Conservation (phyloP, 495 filamentous ascomycete genomes). For the Penicillium coprophilum region DNA sequence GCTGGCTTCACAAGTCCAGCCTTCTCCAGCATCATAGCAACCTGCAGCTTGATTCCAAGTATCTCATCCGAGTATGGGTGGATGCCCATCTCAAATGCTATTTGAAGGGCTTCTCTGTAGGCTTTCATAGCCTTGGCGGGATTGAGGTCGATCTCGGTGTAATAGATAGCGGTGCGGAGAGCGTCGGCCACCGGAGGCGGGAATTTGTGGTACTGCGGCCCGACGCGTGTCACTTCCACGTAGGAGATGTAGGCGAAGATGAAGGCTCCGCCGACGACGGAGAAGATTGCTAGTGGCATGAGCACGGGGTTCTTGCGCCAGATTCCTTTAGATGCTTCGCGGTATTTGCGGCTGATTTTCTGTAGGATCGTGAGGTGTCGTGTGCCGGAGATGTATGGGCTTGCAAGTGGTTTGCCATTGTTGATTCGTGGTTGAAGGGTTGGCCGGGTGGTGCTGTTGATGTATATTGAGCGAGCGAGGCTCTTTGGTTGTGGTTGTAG, state of each 20-base stretch:
- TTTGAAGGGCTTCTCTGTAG: conserved; percentile 72
- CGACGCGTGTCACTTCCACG: conserved; percentile 64
- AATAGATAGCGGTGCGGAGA: conserved; percentile 84
- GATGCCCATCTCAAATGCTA: conserved; percentile 68
- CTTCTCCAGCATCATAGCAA: conserved; percentile 77
- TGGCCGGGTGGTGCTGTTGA: conserved; percentile 19
- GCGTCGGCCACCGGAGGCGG: conserved; percentile 75
- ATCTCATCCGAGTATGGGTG: conserved; percentile 89
- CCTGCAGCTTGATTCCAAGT: conserved; percentile 80
- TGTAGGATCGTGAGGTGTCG: conserved; percentile 28
- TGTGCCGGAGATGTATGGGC: conserved; percentile 16
- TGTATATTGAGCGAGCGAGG: conserved; percentile 28
- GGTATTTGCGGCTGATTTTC: conserved; percentile 34
- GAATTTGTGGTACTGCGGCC: conserved; percentile 68
- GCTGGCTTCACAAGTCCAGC: conserved; percentile 62
- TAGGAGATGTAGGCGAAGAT: conserved; percentile 50
- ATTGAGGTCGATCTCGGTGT: conserved; percentile 70
- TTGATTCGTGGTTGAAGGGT: conserved; percentile 13
- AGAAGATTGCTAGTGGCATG: conserved; percentile 50
- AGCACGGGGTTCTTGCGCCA: conserved; percentile 50
- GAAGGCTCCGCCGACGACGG: conserved; percentile 40
- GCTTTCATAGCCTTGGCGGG: conserved; percentile 73
- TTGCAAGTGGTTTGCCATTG: conserved; percentile 11
- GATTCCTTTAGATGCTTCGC: conserved; percentile 42
- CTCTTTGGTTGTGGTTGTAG: conserved; percentile 22